Evolutionary conservation across 768 basidiomycete species (phyloP).

Genomic region (Termitomyces bulborhizus): DNA sequence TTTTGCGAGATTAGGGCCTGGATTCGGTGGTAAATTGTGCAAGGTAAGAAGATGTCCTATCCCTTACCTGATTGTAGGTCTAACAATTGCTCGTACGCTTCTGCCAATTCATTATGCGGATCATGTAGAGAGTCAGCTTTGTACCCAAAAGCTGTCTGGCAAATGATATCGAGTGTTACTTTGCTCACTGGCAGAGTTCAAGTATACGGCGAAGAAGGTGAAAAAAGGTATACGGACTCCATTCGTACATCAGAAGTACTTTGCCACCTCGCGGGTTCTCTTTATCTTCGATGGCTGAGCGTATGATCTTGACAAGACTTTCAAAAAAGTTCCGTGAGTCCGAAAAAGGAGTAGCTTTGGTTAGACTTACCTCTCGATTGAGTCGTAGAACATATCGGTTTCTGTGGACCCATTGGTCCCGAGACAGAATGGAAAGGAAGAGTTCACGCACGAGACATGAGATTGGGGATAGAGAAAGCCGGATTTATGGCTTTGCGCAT

Average conservation of each 20-base stretch:
- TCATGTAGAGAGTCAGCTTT: slow-evolving; percentile 36
- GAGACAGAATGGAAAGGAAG: background rate
- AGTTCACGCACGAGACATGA: slow-evolving; percentile 26
- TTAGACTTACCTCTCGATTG: slow-evolving; percentile 33
- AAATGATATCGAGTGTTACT: slow-evolving; percentile 48
- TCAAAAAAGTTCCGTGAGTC: background rate
- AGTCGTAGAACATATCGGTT: slow-evolving; percentile 40
- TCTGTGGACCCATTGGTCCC: slow-evolving; percentile 18
- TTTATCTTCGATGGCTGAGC: slow-evolving; percentile 21
- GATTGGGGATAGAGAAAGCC: slow-evolving; percentile 41
- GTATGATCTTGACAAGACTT: slow-evolving; percentile 32
- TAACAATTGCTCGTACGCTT: slow-evolving; percentile 40
- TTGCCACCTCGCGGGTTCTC: slow-evolving; percentile 19
- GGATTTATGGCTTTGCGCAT: slow-evolving; percentile 49
- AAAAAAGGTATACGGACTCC: slow-evolving; percentile 30
- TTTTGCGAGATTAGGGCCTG: slow-evolving; percentile 27
- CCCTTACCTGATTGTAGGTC: slow-evolving; percentile 29
- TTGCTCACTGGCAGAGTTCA: slow-evolving; percentile 34
- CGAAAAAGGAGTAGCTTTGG: background rate
- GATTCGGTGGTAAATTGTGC: background rate
- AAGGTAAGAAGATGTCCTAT: no score
- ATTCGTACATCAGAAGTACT: slow-evolving; percentile 35
- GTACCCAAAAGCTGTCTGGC: slow-evolving; percentile 45
- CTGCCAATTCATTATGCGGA: slow-evolving; percentile 41
- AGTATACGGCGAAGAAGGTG: background rate